Base-by-base conservation (phyloP, 1,284 basidiomycete genomes). In the Ganoderma multipileum region DNA sequence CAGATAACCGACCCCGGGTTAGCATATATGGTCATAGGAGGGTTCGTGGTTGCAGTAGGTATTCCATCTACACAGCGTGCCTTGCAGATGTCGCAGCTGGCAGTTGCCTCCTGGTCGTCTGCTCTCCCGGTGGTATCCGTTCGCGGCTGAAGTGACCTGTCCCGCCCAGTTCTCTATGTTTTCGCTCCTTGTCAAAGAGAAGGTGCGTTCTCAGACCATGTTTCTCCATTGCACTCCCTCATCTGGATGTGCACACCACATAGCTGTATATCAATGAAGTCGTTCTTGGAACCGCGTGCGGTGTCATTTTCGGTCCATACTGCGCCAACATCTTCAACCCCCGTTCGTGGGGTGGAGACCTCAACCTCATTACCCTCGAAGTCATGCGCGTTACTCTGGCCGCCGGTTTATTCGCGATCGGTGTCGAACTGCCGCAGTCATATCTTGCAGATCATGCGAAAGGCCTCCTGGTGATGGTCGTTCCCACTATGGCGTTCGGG, bases 191-290 rank as follows among this genome's bases (percentile, higher is more conserved):
- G 88, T 95, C 68, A 95, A 94, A 78, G 95, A 98, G 80, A 91
- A 84, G 81, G 91, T 90, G 42, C 7, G 77, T 65, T 1, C 6
- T 33, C 8, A 12, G 3, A 14, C 1, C 18, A 14, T 9, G 1
- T 3, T 18, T 73, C 0, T 16, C 54, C 23, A 0, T 62, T 12
- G 30, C 58, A 33, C 5, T 41, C 23, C 57, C 18, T 63, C 26
- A 30, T 6, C 2, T 33, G 5, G 36, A 16, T 20, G 3, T 7
- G 7, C 47, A 14, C 54, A 8, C 42, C 28, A n/a, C n/a, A 11
- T 68, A 92, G 84, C 78, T 97, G 3, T 97, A 94, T 78, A 90
- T 98, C 74, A 97, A 96, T 75, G 97, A 98, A 83, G 96, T 97
- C 33, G 92, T 96, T 44, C 89, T 98, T 47, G 95, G 96, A 5